Base-by-base conservation (phyloP, 192 early-diverging fungal genomes). In the Coemansia sp. region DNA sequence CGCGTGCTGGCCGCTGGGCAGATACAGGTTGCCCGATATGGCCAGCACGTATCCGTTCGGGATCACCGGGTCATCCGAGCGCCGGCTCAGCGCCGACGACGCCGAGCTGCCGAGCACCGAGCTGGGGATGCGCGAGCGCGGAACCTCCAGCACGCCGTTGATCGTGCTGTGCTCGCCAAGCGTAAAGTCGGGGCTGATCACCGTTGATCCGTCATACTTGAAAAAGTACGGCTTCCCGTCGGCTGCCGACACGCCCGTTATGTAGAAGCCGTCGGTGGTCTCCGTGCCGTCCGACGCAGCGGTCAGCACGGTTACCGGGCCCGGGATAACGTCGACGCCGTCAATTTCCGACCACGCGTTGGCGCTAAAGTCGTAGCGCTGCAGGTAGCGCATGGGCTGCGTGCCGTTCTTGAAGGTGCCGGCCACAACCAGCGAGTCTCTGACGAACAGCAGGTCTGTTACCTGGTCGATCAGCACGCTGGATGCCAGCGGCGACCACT, bases 331-430 rank as follows among this genome's bases (percentile, higher is more conserved):
- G 10, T 69, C 66, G n/a, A 63, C 66, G 10, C 70, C 70, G 9
- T 66, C 51, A 18, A 83, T 62, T 16, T 69, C 67, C 18, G 58
- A 57, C 86, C 86, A 87, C 21, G 29, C 73, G 40, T 49, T 62
- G 11, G 59, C 10, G 5, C 65, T 73, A 71, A 80, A 85, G 60
- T 75, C 75, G 57, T 81, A 88, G 31, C 68, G 54, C 32, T 73
- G 73, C 3, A 86, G 56, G 31, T 84, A 82, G 14, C 52, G 51
- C 0, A 63, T 43, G 2, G 71, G 62, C 7, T 71, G 59, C 0
- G 81, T 77, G 47, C 77, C 78, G 28, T 83, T 84, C 29, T 72
- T 60, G 67, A 88, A 87, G 8, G 64, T 68, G 5, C 85, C 87
- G 16, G 74, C 87, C 1, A 87, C 79, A 29, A 81, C 24, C 14